These are phyloP conservation scores for Tetrapisispora nanseiensis DNA, from an alignment of 805 yeast species.

Conservation along the genomic window DNA sequence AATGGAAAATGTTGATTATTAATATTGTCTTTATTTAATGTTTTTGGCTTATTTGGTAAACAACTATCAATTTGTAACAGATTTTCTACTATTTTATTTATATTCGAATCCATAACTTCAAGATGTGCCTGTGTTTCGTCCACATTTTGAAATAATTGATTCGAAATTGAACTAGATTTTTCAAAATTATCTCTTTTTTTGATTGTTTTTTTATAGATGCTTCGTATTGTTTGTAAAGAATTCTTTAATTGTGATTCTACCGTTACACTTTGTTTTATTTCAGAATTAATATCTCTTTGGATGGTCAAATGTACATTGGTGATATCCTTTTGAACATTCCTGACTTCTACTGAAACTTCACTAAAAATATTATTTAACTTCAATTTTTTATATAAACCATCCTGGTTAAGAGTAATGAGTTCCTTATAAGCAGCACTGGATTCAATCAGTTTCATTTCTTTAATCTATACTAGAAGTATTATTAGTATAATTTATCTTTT, in stretches of 20 bases:
- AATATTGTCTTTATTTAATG: constrained; percentile 29
- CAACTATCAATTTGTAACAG: constrained; percentile 29
- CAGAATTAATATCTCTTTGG: constrained; percentile 26
- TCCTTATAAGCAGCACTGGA: constrained; percentile 11
- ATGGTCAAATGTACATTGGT: constrained; percentile 12
- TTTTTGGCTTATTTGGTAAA: constrained; percentile 31
- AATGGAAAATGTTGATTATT: constrained; percentile 38
- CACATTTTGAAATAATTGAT: constrained; percentile 4
- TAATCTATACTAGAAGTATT: neutral
- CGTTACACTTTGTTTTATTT: constrained; percentile 21
- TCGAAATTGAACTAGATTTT: neutral
- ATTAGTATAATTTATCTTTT: too few relatives aligned
- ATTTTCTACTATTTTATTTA: constrained; percentile 12
- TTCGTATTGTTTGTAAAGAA: constrained; percentile 17
- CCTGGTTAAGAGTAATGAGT: constrained; percentile 9
- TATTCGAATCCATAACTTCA: constrained; percentile 5
- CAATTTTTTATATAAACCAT: constrained; percentile 11
- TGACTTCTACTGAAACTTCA: constrained; percentile 16
- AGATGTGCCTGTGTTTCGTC: constrained; percentile 6
- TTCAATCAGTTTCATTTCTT: constrained; percentile 1
- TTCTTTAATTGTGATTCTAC: constrained; percentile 17
- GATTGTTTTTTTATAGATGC: constrained; percentile 9
- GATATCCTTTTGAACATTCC: constrained; percentile 17
- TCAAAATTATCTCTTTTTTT: constrained; percentile 7
- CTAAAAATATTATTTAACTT: constrained; percentile 17